Evolutionary conservation across 179 eudicot genomes (phyloP), one percentile per base, ranked within the genome.

Genomic region (Actinidia chinensis): DNA sequence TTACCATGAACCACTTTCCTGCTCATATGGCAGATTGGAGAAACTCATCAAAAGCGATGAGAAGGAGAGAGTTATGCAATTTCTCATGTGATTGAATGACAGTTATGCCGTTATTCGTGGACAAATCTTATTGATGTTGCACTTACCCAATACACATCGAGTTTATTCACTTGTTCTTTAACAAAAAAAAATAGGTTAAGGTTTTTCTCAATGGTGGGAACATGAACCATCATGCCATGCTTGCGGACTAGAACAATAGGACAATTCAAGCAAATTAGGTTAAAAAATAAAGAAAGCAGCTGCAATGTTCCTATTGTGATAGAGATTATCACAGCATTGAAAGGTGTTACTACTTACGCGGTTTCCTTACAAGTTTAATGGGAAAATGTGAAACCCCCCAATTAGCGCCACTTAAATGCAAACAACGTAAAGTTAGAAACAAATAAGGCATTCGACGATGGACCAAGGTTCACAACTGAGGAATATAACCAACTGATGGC

Each of bases 171-270:
- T 70, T 25, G 5, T 70, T 11, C 58, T 70, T 20, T 58, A 12
- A 22, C 36, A 69, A 47, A 36, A 46, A n/a, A 13, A 69, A 69
- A 9, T 15, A 69, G 18, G 55, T 23, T 71, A 44, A 71, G 28
- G 75, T 51, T 23, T 71, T 46, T 14, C 10, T 71, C 75, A 71
- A 71, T 7, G 44, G 14, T 17, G 61, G 59, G 12, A 50, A 15
- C 60, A 51, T 71, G 59, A 50, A 71, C 60, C 75, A 71, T 1
- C 75, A 71, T 71, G 60, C 46, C 46, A 71, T 71, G 60, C 75
- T 51, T 28, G 60, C 28, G 18, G 33, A 71, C 15, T 8, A 50
- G 4, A 71, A 51, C 60, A 51, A 0, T 22, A 71, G 51, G 23
- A 51, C 22, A 15, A 51, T 17, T 51, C 75, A 71, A 51, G 46